Evolutionary conservation across 2,329 filamentous ascomycete species (phyloP).

Genomic region (Diaporthe citriasiana): DNA sequence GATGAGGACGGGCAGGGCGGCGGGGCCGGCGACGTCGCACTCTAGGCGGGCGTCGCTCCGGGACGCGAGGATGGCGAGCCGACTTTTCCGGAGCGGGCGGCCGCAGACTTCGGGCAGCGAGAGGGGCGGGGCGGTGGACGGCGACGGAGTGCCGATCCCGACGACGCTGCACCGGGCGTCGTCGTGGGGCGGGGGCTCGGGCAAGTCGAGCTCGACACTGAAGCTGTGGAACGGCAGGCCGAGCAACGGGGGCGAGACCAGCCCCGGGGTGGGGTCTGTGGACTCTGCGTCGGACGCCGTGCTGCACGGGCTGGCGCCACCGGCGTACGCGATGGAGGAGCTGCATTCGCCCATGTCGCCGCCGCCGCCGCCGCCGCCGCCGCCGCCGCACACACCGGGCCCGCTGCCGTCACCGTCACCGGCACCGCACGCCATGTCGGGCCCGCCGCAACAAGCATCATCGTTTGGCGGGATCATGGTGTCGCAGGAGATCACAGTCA

Average conservation of each 20-base stretch:
- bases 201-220: constrained; percentile 51
- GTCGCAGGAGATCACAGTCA: constrained; percentile 72
- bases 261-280: constrained; percentile 37
- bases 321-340: constrained; percentile 37
- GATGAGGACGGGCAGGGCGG: constrained; percentile 40
- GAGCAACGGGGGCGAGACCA: constrained; percentile 41
- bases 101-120: constrained; percentile 36
- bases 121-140: constrained; percentile 46
- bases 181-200: constrained; percentile 46
- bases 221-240: constrained; percentile 50
- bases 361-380: constrained; percentile 22
- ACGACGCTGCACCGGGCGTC: constrained; percentile 46
- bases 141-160: constrained; percentile 50
- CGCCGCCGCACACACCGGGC: constrained; percentile 19
- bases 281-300: constrained; percentile 38
- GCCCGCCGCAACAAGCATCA: constrained; percentile 37
- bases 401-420: constrained; percentile 8
- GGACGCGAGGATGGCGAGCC: constrained; percentile 26
- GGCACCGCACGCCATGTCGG: constrained; percentile 22
- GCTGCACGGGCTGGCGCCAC: constrained; percentile 40
- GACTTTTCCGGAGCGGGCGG: constrained; percentile 36
- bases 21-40: constrained; percentile 28
- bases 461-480: constrained; percentile 72
- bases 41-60: constrained; percentile 38
- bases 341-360: constrained; percentile 19